Evolutionary conservation across 345 rosid genomes (phyloP), one percentile per base, ranked within the genome.

Genomic region (Theobroma cacao): DNA sequence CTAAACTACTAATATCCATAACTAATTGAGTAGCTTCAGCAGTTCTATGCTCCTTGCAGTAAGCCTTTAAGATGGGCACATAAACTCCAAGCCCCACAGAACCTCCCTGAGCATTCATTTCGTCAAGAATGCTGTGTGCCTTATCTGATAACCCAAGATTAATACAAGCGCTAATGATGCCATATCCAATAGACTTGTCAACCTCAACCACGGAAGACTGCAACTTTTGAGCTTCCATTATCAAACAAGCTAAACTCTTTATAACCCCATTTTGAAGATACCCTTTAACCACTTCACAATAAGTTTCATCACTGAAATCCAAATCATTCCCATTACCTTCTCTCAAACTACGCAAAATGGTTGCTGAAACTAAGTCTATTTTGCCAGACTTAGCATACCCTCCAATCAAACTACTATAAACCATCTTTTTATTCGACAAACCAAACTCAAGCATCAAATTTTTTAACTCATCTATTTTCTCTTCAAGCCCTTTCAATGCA

Each of bases 11-110:
- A 18, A 94, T 89, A 80, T 92, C 95, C 87, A 87, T 84, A 28
- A 95, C 98, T 75, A 95, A 82, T 78, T 90, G 98, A 75, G 97
- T 95, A 74, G 98, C 98, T 89, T 92, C 97, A 74, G 98, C 92
- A 60, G 97, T 92, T 84, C 88, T 82, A 79, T 83, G 86, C 86
- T 93, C 97, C 80, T 92, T 90, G 84, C 93, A 84, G 71, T 92
- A 96, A 33, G 98, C 94, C 81, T 88, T 90, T 68, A 96, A 87
- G 76, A 92, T 94, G 31, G 97, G 99, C 33, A 94, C 67, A 72
- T 94, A 91, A 38, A 89, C 97, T 30, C 99, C 95, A 71, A 92
- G 91, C 61, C 97, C 95, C 67, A 84, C 87, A 3, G 88, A 82
- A 72, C 89, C 91, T 62, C 93, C 92, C 22, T 65, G 88, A 83